Base-by-base conservation (phyloP, 140 eudicot genomes). In the Bidens hawaiensis region DNA sequence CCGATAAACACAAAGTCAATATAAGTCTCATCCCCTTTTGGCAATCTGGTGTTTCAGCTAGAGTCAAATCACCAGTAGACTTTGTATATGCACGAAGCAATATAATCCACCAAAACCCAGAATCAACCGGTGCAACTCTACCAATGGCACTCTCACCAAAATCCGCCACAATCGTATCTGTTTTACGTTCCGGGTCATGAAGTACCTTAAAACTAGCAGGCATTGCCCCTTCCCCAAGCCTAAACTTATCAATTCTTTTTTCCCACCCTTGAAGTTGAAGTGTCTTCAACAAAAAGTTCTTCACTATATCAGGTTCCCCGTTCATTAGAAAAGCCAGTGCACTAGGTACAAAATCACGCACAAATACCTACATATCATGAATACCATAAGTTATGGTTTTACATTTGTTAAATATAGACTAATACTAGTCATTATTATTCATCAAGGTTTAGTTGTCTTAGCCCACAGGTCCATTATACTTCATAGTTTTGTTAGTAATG, bases 71-170 rank as follows among this genome's bases (percentile, higher is more conserved):
- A 42, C 91, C 94, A 0, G 98, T 87, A 15, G 91, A 76, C 75
- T 87, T 91, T 36, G 95, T 84, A 67, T 91, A 91, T 18, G 96
- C 84, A 22, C 91, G 90, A n/a, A 91, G 89, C 72, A 91, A 81
- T 71, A 91, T 87, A 45, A 91, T 91, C 98, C 98, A 91, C 98
- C 98, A 91, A 72, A 91, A 87, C 12, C 98, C 98, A 28, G 98
- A 91, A 55, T 91, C 98, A 64, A 91, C 88, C 6, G 96, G 96
- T 15, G 98, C 98, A 25, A 91, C 96, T 69, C 98, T 76, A 64
- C 98, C 98, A 53, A 91, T 91, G 17, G 98, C 98, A 49, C 96
- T 87, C 74, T 82, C 98, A 50, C 98, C 98, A 67, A 83, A 91
- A 82, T 91, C 96, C 2, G 96, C 96, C 9, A 87, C 81, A 54